Percentiles rank a stretch among this genome's conserved stretches.
These are phyloP conservation scores for Phlyctochytrium planicorne DNA, from an alignment of 192 early-diverging fungal species.

Conservation along the genomic window DNA sequence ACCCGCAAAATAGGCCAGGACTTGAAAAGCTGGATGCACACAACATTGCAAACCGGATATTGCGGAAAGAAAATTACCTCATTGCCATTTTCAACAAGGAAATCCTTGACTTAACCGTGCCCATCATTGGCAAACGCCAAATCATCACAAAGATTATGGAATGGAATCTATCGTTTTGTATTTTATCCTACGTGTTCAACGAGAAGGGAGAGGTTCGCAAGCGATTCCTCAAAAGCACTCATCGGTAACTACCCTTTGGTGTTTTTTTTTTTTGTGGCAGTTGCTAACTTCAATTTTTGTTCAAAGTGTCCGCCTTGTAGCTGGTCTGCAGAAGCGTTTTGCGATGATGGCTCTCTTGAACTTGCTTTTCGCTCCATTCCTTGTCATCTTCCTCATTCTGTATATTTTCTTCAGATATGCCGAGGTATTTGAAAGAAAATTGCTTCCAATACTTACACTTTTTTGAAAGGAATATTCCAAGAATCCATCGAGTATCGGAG, in stretches of 20 bases:
- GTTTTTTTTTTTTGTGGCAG: slow-evolving; percentile 46
- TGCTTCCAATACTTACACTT: slow-evolving; percentile 2
- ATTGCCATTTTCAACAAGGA: slow-evolving; percentile 95
- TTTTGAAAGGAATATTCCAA: slow-evolving; percentile 50
- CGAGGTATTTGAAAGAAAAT: slow-evolving; percentile 61
- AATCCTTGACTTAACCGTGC: slow-evolving; percentile 75
- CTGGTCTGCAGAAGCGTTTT: slow-evolving; percentile 66
- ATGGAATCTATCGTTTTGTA: slow-evolving; percentile 87
- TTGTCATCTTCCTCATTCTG: slow-evolving; percentile 75
- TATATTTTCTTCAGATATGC: slow-evolving; percentile 93
- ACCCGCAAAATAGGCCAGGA: slow-evolving; percentile 40
- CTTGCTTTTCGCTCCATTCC: slow-evolving; percentile 82
- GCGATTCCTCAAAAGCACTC: slow-evolving; percentile 72
- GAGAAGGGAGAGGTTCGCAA: slow-evolving; percentile 79
- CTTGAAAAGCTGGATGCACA: slow-evolving; percentile 48
- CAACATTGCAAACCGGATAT: slow-evolving; percentile 88
- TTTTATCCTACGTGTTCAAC: slow-evolving; percentile 87
- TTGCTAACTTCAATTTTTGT: slow-evolving; percentile 19
- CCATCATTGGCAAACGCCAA: slow-evolving; percentile 51
- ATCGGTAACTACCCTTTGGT: slow-evolving; percentile 61
- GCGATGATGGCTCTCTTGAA: slow-evolving; percentile 85
- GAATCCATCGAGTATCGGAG: slow-evolving; percentile 78
- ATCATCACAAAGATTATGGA: slow-evolving; percentile 86
- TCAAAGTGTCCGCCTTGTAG: not conserved
- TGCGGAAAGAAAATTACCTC: slow-evolving; percentile 97